A percentile compares a stretch with the other conserved stretches of the same genome.
Conservation (phyloP, 2,329 filamentous ascomycete genomes). For the Aspergillus candidus region DNA sequence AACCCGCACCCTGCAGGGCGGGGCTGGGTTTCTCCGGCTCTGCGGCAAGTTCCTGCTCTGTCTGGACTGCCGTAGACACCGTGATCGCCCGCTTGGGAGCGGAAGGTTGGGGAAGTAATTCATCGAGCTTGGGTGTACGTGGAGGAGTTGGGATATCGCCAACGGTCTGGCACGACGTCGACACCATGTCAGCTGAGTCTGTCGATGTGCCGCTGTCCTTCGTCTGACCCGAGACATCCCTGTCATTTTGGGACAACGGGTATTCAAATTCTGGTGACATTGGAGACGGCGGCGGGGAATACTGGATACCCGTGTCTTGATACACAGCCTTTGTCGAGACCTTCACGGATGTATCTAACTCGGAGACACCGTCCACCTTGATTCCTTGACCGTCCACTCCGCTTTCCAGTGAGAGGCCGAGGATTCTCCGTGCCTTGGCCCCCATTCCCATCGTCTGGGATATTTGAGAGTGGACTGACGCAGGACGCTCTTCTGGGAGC, state of each 20-base stretch:
- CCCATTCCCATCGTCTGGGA: constrained; percentile 30
- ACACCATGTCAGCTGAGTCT: constrained; percentile 32
- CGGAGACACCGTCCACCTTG: constrained; percentile 16
- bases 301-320: constrained; percentile 72
- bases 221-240: constrained; percentile 11
- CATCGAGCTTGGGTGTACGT: constrained; percentile 27
- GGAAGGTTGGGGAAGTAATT: constrained; percentile 13
- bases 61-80: constrained; percentile 31
- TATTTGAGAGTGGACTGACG: constrained; percentile 36
- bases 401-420: constrained; percentile 38
- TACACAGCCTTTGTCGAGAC: constrained; percentile 51
- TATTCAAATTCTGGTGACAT: constrained; percentile 16
- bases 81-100: constrained; percentile 13
- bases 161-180: constrained; percentile 40
- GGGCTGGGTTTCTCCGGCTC: constrained; percentile 11
- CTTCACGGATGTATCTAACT: constrained; percentile 45
- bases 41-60: constrained; percentile 18
- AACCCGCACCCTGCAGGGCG: constrained; percentile 9
- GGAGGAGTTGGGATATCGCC: constrained; percentile 32
- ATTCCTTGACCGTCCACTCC: constrained; percentile 20
- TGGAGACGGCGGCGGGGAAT: constrained; percentile 74
- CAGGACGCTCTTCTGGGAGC: constrained; percentile 39
- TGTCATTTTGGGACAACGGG: not conserved
- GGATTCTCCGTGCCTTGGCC: constrained; percentile 41
- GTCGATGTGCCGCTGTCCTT: constrained; percentile 30